Conservation (phyloP, 2,329 filamentous ascomycete species). For the Pseudocercospora macadamiae region DNA sequence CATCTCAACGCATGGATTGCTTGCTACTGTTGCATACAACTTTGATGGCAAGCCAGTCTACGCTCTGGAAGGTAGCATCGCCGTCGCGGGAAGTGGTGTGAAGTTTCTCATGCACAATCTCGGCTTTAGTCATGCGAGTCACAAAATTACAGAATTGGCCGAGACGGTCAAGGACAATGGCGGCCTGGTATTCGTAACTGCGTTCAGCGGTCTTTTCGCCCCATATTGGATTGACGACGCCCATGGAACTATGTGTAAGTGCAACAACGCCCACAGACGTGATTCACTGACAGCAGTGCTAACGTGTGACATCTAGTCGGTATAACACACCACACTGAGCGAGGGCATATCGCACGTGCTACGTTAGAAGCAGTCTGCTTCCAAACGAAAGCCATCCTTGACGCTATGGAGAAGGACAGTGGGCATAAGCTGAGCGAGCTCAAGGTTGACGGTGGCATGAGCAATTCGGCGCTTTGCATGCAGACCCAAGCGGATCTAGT, state of each 20-base stretch:
- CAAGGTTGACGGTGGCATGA: constrained; percentile 87
- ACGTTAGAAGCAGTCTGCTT: constrained; percentile 91
- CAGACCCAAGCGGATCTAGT: constrained; percentile 87
- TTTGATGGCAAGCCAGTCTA: constrained; percentile 73
- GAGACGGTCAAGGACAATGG: constrained; percentile 73
- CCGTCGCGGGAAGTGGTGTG: constrained; percentile 74
- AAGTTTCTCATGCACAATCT: constrained; percentile 72
- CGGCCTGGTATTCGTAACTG: constrained; percentile 83
- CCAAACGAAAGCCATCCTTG: constrained; percentile 88
- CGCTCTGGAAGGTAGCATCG: constrained; percentile 78
- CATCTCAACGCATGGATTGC: constrained; percentile 78
- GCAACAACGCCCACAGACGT: background rate
- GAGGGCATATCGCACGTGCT: constrained; percentile 83
- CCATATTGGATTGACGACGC: constrained; percentile 96
- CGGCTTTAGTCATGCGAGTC: constrained; percentile 64
- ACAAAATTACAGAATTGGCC: constrained; percentile 67
- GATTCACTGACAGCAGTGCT: background rate
- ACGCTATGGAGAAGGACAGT: constrained; percentile 88
- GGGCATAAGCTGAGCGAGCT: constrained; percentile 73
- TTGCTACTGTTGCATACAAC: constrained; percentile 87
- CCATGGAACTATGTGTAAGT: constrained; percentile 78
- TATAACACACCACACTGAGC: constrained; percentile 69
- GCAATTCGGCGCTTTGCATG: constrained; percentile 87
- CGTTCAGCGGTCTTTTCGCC: constrained; percentile 87
- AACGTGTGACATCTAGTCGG: constrained; percentile 31